These are phyloP conservation scores for Colletotrichum sp. DNA, from an alignment of 2,329 filamentous ascomycete species.

Conservation along the genomic window DNA sequence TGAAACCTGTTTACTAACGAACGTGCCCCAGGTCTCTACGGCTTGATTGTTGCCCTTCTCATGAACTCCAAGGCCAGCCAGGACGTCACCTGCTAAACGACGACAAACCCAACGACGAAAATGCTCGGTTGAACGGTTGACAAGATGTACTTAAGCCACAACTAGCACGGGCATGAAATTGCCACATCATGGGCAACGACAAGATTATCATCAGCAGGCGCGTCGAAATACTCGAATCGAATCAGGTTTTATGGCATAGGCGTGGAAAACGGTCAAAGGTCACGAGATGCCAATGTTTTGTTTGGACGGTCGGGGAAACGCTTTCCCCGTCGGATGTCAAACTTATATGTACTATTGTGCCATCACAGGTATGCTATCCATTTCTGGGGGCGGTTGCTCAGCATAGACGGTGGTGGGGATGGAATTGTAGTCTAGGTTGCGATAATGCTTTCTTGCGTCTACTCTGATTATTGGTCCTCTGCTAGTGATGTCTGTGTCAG, in stretches of 20 bases:
- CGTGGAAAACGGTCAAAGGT: slow-evolving; percentile 22
- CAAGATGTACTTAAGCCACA: slow-evolving; percentile 39
- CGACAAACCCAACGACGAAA: slow-evolving; percentile 21
- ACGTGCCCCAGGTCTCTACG: slow-evolving; percentile 82
- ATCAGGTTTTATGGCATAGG: slow-evolving; percentile 23
- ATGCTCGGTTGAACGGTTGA: slow-evolving; percentile 33
- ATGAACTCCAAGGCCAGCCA: slow-evolving; percentile 95
- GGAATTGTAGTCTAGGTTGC: slow-evolving; percentile 48
- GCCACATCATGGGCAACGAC: slow-evolving; percentile 25
- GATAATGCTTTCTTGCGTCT: slow-evolving; percentile 26
- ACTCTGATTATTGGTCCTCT: background rate
- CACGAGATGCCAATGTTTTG: slow-evolving; percentile 21
- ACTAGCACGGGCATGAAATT: slow-evolving; percentile 19
- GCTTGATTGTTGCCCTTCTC: slow-evolving; percentile 96
- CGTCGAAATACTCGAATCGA: slow-evolving; percentile 25
- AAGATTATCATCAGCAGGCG: slow-evolving; percentile 22
- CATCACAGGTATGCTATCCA: slow-evolving; percentile 43
- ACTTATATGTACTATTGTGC: slow-evolving; percentile 58
- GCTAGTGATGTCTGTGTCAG: background rate
- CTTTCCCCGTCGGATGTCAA: slow-evolving; percentile 28
- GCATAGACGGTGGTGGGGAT: slow-evolving; percentile 51
- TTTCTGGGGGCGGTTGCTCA: slow-evolving; percentile 42
- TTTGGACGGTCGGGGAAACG: slow-evolving; percentile 23
- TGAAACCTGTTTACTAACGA: slow-evolving; percentile 26
- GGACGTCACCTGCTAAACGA: slow-evolving; percentile 65